Evolutionary conservation across 1,284 basidiomycete genomes (phyloP).

Genomic region (Trichosporon faecale): DNA sequence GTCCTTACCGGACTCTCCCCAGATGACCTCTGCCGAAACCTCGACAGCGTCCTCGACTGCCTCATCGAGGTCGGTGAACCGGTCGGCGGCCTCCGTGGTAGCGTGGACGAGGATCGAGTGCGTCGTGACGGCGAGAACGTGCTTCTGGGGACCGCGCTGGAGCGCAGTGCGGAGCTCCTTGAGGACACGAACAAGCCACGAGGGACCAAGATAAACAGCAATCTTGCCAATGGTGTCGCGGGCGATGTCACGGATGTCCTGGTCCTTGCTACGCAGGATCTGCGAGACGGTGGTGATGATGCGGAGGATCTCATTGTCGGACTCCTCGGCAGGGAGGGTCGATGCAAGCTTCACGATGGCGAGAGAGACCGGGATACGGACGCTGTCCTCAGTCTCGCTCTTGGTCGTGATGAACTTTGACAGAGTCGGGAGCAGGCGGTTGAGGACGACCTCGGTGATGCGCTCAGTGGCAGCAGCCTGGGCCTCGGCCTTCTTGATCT

Average conservation of each 20-base stretch:
- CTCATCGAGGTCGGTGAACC: conserved; percentile 67
- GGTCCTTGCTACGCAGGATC: conserved; percentile 84
- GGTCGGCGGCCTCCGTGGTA: conserved; percentile 59
- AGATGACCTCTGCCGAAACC: conserved; percentile 86
- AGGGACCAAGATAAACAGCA: conserved; percentile 67
- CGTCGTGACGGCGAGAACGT: conserved; percentile 80
- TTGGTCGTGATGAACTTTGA: conserved; percentile 75
- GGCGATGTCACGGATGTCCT: conserved; percentile 86
- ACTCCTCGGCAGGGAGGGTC: conserved; percentile 68
- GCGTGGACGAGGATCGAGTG: conserved; percentile 80
- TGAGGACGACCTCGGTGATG: conserved; percentile 74
- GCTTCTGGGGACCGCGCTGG: conserved; percentile 86
- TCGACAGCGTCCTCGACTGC: conserved; percentile 74
- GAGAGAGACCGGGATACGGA: conserved; percentile 81
- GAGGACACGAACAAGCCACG: conserved; percentile 70
- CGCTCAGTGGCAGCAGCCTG: conserved; percentile 32
- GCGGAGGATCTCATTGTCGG: conserved; percentile 71
- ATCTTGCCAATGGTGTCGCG: conserved; percentile 84
- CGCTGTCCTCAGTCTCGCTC: conserved; percentile 70
- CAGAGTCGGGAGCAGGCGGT: conserved; percentile 70
- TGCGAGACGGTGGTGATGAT: conserved; percentile 82
- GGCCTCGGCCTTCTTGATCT: conserved; percentile 24
- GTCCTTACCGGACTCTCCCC: conserved; percentile 90
- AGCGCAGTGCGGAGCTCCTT: conserved; percentile 80
- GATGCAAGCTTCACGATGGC: conserved; percentile 83